phyloP scores from a whole-genome alignment of 192 early-diverging fungal species.

The Coemansia sp. region DNA sequence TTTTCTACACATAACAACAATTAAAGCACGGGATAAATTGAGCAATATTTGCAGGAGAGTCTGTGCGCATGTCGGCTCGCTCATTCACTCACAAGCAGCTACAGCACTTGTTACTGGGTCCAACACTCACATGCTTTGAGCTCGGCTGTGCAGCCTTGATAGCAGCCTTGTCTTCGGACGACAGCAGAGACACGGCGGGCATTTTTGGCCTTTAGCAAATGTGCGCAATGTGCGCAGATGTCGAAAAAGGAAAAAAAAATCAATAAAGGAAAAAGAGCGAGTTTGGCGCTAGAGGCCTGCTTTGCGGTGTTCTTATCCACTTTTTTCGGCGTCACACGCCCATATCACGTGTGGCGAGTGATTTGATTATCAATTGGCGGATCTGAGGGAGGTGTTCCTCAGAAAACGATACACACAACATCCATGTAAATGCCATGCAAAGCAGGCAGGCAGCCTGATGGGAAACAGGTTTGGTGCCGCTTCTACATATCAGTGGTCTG shows the following conservation, averaged over 20 bases:
- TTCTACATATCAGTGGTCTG: not conserved
- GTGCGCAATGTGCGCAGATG: not conserved
- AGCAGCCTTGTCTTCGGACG: constrained; percentile 63
- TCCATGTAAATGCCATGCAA: not conserved
- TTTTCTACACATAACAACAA: constrained; percentile 65
- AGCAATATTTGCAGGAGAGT: not conserved
- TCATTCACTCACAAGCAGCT: not conserved
- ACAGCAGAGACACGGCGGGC: constrained; percentile 62
- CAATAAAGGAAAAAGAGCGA: not conserved
- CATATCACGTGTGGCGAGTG: not conserved
- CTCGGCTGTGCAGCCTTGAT: constrained; percentile 64
- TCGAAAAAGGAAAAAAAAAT: not conserved
- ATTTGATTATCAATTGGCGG: not conserved
- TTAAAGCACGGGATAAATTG: constrained; percentile 1
- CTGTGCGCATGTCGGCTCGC: not conserved
- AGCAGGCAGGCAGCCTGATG: not conserved
- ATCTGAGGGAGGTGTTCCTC: not conserved
- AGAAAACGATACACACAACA: not conserved
- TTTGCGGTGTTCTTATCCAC: not conserved
- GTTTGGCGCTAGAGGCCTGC: not conserved
- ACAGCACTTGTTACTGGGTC: not conserved
- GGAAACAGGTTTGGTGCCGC: not conserved
- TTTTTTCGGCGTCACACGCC: not conserved
- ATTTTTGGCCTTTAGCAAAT: constrained; percentile 20
- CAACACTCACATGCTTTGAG: constrained; percentile 54